Conservation (phyloP, 176 grass and related monocot species). For the Aegilops bicornis region DNA sequence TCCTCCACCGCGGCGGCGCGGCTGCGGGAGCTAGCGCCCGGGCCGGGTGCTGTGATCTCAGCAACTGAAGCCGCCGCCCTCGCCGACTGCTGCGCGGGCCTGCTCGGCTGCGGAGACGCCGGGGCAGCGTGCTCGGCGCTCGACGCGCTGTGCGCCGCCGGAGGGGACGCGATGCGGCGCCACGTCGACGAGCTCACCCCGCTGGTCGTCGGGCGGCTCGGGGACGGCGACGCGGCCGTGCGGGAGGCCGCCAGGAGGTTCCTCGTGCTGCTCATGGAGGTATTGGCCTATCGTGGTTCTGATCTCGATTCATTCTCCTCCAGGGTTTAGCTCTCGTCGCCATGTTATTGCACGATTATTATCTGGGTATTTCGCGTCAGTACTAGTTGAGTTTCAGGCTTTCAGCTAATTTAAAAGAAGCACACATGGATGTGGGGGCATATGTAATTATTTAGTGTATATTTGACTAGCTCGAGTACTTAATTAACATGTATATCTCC, state of each 20-base stretch:
- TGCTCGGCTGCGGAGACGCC: constrained; percentile 26
- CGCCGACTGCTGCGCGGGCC: constrained; percentile 36
- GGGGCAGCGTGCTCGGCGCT: constrained; percentile 38
- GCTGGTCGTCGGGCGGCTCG: constrained; percentile 47
- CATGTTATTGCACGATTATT: background rate
- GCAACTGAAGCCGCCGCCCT: constrained; percentile 23
- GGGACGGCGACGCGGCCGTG: constrained; percentile 52
- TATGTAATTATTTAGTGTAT: background rate
- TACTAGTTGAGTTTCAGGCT: background rate
- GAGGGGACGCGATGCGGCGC: constrained; percentile 33
- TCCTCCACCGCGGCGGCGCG: background rate
- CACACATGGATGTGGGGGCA: background rate
- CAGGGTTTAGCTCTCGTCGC: too few species aligned
- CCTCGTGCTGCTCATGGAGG: constrained; percentile 73
- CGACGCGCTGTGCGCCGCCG: constrained; percentile 35
- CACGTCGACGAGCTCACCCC: constrained; percentile 47
- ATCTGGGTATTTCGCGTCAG: background rate
- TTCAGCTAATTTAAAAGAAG: background rate
- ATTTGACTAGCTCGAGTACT: background rate
- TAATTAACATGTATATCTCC: background rate
- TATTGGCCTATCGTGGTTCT: background rate
- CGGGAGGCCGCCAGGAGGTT: constrained; percentile 70
- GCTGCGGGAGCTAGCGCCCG: constrained; percentile 38
- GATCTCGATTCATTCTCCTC: background rate
- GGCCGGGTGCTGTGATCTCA: constrained; percentile 14